These are phyloP conservation scores for Syzygium jambos DNA, from an alignment of 345 rosid genomes.

Conservation along the genomic window DNA sequence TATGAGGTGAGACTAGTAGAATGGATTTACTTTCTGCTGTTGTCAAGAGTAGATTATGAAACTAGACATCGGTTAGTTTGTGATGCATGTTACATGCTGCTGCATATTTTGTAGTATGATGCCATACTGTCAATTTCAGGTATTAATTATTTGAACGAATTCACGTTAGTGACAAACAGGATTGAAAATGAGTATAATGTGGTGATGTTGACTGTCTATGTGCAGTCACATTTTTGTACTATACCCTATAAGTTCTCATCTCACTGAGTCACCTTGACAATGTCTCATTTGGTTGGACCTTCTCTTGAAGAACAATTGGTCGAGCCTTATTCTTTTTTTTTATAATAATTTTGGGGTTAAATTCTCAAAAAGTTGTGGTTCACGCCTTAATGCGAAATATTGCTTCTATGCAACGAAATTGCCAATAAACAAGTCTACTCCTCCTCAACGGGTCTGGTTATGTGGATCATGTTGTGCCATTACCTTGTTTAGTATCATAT, in stretches of 20 bases:
- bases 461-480: background rate
- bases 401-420: background rate
- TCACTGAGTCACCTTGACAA: no score
- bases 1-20: slow-evolving; percentile 33
- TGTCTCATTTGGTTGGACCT: no score
- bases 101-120: background rate
- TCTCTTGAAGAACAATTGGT: background rate
- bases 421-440: background rate
- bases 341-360: background rate
- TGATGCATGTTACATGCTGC: background rate
- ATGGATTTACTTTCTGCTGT: background rate
- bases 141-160: background rate
- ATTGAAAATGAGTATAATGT: background rate
- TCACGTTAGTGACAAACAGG: background rate
- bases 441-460: background rate
- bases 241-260: background rate
- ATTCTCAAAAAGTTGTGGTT: background rate
- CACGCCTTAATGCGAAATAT: background rate
- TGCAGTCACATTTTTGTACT: background rate
- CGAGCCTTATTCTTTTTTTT: rapidly evolving
- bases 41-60: background rate
- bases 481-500: background rate
- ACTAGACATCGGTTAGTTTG: background rate
- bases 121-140: background rate
- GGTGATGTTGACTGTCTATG: background rate